phyloP scores from a whole-genome alignment of 176 grass and related monocot genomes.

The Oryza coarctata region DNA sequence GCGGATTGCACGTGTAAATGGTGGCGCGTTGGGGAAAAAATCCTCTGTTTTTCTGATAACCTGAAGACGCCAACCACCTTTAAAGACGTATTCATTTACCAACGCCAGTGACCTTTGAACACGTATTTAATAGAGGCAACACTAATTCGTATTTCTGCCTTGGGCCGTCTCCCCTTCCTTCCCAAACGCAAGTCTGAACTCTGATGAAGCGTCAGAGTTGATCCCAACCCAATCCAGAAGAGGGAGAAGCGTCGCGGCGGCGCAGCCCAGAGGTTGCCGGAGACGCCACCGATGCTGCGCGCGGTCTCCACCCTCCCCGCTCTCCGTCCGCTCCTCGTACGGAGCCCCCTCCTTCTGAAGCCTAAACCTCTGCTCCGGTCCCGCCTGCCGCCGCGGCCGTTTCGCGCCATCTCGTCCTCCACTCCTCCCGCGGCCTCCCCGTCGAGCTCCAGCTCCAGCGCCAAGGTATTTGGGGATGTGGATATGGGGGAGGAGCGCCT shows the following conservation, averaged over 20 bases:
- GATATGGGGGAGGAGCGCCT: constrained; percentile 39
- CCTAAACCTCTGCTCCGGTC: constrained; percentile 2
- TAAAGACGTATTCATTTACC: background rate
- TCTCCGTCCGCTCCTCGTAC: constrained; percentile 36
- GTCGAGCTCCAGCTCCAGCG: background rate
- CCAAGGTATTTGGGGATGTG: background rate
- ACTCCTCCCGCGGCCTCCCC: constrained; percentile 1
- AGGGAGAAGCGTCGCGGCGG: background rate
- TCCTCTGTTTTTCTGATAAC: too few species aligned
- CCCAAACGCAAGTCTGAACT: too few species aligned
- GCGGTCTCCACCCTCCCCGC: constrained; percentile 26
- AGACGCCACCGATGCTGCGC: constrained; percentile 37
- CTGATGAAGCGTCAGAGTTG: background rate
- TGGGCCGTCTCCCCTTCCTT: too few species aligned
- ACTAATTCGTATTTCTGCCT: too few species aligned
- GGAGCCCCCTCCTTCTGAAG: constrained; percentile 12
- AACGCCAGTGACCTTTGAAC: too few species aligned
- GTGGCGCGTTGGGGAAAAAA: background rate
- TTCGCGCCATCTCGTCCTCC: constrained; percentile 21
- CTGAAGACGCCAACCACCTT: background rate
- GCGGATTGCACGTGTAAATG: background rate
- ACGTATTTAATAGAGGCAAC: too few species aligned
- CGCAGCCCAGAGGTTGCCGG: background rate
- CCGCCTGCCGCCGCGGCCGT: background rate
- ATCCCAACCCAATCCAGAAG: constrained; percentile 5